These are phyloP conservation scores for Mycena sp. DNA, from an alignment of 1,284 basidiomycete species.

Conservation along the genomic window DNA sequence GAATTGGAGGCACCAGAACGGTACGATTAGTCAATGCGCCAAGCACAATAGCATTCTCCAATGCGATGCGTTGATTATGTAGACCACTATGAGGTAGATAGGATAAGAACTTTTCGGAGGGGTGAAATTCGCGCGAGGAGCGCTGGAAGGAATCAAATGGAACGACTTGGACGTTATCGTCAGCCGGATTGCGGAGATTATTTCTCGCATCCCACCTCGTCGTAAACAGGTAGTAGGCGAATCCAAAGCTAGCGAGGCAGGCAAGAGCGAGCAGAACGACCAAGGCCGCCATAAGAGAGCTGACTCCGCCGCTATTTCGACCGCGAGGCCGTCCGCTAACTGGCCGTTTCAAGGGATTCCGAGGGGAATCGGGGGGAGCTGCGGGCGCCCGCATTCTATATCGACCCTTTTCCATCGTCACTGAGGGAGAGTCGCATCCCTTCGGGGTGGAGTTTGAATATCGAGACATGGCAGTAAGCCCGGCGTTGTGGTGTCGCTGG, in stretches of 20 bases:
- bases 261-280: slow-evolving; percentile 60
- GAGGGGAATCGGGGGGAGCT: slow-evolving; percentile 37
- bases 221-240: slow-evolving; percentile 72
- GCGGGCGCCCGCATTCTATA: slow-evolving; percentile 68
- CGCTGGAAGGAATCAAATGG: slow-evolving; percentile 38
- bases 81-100: slow-evolving; percentile 85
- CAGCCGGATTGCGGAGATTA: slow-evolving; percentile 41
- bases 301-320: slow-evolving; percentile 38
- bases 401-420: slow-evolving; percentile 69
- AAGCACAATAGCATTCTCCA: slow-evolving; percentile 83
- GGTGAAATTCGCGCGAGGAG: slow-evolving; percentile 35
- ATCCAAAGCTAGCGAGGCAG: slow-evolving; percentile 63
- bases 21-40: slow-evolving; percentile 79
- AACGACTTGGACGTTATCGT: slow-evolving; percentile 46
- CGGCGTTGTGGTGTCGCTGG: not conserved
- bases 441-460: slow-evolving; percentile 38
- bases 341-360: slow-evolving; percentile 28
- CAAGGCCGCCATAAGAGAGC: slow-evolving; percentile 51
- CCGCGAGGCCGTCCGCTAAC: slow-evolving; percentile 26
- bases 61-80: slow-evolving; percentile 86
- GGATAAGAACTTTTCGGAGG: slow-evolving; percentile 59
- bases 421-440: slow-evolving; percentile 65
- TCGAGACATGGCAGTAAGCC: slow-evolving; percentile 14
- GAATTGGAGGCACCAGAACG: slow-evolving; percentile 77
- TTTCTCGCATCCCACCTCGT: slow-evolving; percentile 63